These are phyloP conservation scores for Waltergamsia citrina DNA, from an alignment of 2,329 filamentous ascomycete genomes.

Conservation along the genomic window DNA sequence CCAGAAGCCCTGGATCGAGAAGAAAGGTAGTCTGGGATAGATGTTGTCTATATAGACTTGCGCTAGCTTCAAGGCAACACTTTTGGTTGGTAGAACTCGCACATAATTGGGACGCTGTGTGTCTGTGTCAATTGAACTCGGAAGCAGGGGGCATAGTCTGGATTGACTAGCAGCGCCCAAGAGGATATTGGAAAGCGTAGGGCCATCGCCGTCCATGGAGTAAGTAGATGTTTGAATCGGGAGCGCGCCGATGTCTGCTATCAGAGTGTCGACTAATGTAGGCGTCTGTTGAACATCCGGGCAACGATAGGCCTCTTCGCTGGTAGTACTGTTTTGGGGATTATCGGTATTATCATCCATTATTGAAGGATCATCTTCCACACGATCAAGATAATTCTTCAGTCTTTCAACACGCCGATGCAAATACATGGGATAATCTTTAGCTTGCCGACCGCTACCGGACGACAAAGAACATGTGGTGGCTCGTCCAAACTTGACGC, in stretches of 20 bases:
- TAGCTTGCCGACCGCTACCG: slow-evolving; percentile 5
- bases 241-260: slow-evolving; percentile 13
- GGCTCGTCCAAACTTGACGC: slow-evolving; percentile 11
- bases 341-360: background rate
- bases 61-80: slow-evolving; percentile 10
- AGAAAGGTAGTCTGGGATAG: slow-evolving; percentile 14
- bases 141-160: background rate
- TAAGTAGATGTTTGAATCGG: slow-evolving; percentile 10
- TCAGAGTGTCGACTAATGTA: slow-evolving; percentile 11
- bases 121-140: background rate
- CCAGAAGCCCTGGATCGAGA: slow-evolving; percentile 14
- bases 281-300: slow-evolving; percentile 1
- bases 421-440: slow-evolving; percentile 12
- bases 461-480: slow-evolving; percentile 10
- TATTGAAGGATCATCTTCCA: background rate
- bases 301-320: background rate
- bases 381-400: slow-evolving; percentile 5
- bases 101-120: background rate
- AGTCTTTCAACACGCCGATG: slow-evolving; percentile 9
- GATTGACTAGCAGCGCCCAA: slow-evolving; percentile 9
- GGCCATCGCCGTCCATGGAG: slow-evolving; percentile 5
- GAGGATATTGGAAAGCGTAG: slow-evolving; percentile 11
- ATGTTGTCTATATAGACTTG: slow-evolving; percentile 12
- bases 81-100: slow-evolving; percentile 7
- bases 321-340: background rate